Conservation (phyloP, 2,329 filamentous ascomycete species). For the Dendryphion nanum region DNA sequence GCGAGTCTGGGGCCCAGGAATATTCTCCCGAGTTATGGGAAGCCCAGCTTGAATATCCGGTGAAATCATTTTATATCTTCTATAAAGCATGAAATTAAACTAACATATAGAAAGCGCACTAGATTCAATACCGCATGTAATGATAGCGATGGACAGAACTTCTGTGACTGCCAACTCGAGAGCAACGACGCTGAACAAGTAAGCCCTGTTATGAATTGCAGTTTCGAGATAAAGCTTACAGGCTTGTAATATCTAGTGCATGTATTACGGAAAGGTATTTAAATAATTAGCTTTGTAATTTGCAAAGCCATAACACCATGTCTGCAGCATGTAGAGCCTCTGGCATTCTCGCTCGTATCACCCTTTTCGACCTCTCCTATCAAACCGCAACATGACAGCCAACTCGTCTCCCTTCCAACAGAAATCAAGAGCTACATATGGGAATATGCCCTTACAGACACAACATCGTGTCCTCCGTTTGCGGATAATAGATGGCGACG, state of each 20-base stretch:
- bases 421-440: constrained; percentile 13
- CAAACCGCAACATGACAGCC: constrained; percentile 2
- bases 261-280: constrained; percentile 1
- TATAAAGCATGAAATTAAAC: no score
- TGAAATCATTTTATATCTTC: no score
- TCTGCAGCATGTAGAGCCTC: background rate
- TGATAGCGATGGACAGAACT: background rate
- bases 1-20: no score
- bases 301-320: no score
- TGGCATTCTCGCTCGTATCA: background rate
- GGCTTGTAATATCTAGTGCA: no score
- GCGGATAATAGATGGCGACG: constrained; percentile 5
- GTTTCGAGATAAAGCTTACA: no score
- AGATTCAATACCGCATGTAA: no score
- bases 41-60: no score
- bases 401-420: constrained; percentile 6
- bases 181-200: background rate
- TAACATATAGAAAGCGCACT: no score
- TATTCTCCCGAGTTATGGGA: no score
- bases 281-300: no score
- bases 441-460: constrained; percentile 11
- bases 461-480: constrained; percentile 4
- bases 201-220: no score
- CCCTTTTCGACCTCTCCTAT: background rate
- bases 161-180: background rate